Base-by-base conservation (phyloP, 2,329 filamentous ascomycete genomes). In the Cladosporium sp. region DNA sequence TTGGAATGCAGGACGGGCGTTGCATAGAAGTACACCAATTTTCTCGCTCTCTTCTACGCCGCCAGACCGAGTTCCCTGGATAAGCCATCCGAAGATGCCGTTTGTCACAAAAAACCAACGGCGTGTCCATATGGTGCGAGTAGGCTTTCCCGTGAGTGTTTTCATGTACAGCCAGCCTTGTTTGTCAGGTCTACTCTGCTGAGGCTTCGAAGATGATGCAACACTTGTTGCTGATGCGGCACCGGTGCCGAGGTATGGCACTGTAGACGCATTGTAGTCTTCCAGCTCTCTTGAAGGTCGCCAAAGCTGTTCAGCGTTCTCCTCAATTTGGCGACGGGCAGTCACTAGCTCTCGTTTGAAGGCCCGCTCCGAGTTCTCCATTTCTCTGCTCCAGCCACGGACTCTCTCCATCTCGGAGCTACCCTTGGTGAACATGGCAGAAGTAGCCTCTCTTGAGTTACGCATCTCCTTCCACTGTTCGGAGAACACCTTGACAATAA, bases 101-200 rank as follows among this genome's bases (percentile, higher is more conserved):
- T 96, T 88, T 62, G 93, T 92, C 65, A 96, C 88, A 71, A 96
- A 97, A 69, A 94, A 96, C 94, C 94, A 99, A 54, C 93, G 83
- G 59, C 91, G 84, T 24, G 91, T 83, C 94, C 94, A 99, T 39
- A 84, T 83, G n/a, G 91, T 91, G 60, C 93, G 82, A 13, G 91
- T 89, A 0, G 93, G 93, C 72, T 97, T 97, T 35, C 91, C 92
- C 1, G 89, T 86, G 7, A 92, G 77, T 1, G 87, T 89, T 52
- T 91, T 83, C 64, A 96, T 73, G 71, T 92, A 96, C 2, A 99
- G 77, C 94, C 94, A 99, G 3, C 93, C 92, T 72, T 97, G 94
- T 73, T 96, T 97, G 73, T 96, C 92, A 3, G 59, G 28, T 51
- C 35, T 50, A 62, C 68, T 77, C 70, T 71, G 83, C 68, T 68